Evolutionary conservation across 176 grass and related monocot genomes (phyloP).

Genomic region (Neostapfia colusana): DNA sequence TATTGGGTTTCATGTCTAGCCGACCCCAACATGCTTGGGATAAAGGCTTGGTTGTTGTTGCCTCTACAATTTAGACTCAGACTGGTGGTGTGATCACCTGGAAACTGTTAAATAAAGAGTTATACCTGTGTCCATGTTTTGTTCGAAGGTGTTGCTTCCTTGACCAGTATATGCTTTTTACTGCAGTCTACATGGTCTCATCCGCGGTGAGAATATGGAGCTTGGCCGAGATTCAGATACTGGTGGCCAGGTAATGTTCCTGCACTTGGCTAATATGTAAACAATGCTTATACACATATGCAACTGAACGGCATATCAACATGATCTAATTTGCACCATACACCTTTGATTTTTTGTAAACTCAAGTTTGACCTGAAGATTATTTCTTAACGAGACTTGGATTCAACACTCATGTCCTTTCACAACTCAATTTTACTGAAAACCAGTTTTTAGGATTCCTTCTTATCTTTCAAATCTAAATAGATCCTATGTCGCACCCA

Average conservation of each 20-base stretch:
- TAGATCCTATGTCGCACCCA: not conserved
- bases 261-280: slow-evolving; percentile 16
- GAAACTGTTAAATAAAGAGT: too few species aligned
- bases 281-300: not conserved
- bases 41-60: too few species aligned
- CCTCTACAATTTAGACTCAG: too few species aligned
- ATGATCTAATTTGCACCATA: not conserved
- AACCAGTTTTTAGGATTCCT: not conserved
- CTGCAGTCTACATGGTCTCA: slow-evolving; percentile 70
- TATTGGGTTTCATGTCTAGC: too few species aligned
- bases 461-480: not conserved
- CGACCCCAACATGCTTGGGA: too few species aligned
- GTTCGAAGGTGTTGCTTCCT: not conserved
- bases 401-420: not conserved
- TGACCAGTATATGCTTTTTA: slow-evolving; percentile 24
- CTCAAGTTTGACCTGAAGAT: slow-evolving; percentile 3
- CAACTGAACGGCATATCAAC: not conserved
- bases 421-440: slow-evolving; percentile 9
- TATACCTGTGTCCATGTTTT: too few species aligned
- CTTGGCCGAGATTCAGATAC: slow-evolving; percentile 85
- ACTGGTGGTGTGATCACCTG: too few species aligned
- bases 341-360: not conserved
- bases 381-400: not conserved
- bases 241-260: slow-evolving; percentile 68
- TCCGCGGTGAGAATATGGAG: slow-evolving; percentile 85